These are phyloP conservation scores for Diaporthe helianthi DNA, from an alignment of 2,329 filamentous ascomycete genomes.

Conservation along the genomic window DNA sequence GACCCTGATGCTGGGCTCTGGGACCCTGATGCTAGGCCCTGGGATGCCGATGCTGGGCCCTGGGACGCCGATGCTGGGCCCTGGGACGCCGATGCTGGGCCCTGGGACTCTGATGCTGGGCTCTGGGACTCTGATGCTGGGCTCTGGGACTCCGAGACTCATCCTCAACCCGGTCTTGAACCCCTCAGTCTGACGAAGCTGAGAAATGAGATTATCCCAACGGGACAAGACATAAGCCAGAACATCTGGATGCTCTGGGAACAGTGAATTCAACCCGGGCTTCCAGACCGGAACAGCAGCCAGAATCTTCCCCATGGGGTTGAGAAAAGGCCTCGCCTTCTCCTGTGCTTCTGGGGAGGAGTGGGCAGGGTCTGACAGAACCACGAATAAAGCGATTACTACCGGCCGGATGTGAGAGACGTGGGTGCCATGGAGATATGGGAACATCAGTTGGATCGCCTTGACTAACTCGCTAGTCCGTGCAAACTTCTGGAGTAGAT, in stretches of 20 bases:
- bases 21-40: too few relatives aligned
- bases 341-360: slow-evolving; percentile 33
- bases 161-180: background rate
- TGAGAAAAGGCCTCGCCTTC: slow-evolving; percentile 40
- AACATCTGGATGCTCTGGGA: slow-evolving; percentile 35
- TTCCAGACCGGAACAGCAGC: slow-evolving; percentile 27
- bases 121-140: too few relatives aligned
- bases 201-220: slow-evolving; percentile 30
- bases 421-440: slow-evolving; percentile 40
- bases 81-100: too few relatives aligned
- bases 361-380: slow-evolving; percentile 46
- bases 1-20: too few relatives aligned
- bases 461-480: slow-evolving; percentile 38
- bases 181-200: slow-evolving; percentile 26
- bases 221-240: slow-evolving; percentile 36
- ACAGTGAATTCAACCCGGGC: slow-evolving; percentile 36
- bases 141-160: background rate
- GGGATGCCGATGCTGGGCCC: too few relatives aligned
- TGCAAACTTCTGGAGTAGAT: slow-evolving; percentile 34
- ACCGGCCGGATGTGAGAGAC: slow-evolving; percentile 43
- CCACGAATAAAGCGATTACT: slow-evolving; percentile 48
- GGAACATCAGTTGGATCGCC: slow-evolving; percentile 46
- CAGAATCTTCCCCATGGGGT: slow-evolving; percentile 38
- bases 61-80: too few relatives aligned
- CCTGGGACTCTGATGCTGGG: too few relatives aligned